Evolutionary conservation across 352 stramenopile species (phyloP), one percentile per base, ranked within the genome.

Genomic region (Thalassiosira exigua): DNA sequence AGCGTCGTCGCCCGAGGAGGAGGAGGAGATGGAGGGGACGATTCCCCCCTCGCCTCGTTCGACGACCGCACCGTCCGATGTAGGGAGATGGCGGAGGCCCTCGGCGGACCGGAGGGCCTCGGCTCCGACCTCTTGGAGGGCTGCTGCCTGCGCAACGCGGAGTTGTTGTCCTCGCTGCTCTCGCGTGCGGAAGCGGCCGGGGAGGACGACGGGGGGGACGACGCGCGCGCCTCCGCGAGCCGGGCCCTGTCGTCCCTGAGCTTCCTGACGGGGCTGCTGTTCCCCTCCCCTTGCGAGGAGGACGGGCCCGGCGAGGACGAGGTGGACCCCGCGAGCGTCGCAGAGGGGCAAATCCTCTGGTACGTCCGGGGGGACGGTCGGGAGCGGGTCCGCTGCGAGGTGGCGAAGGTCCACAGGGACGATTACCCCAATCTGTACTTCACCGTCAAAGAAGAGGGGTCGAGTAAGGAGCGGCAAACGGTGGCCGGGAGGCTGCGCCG

Each of bases 341-440:
- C 72, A 52, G 75, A 87, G 70, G 83, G 83, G 19, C 73, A 91
- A 41, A 64, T 61, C 29, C 9, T 90, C 11, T 91, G 77, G 76
- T 91, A 93, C 64, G 42, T 73, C 51, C 53, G 83, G 54, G 59
- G 76, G 69, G 70, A 80, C 42, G 64, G 57, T 11, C 19, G 41
- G 5, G 39, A 54, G 29, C 30, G 72, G 61, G 53, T 84, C 22
- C 65, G 57, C 64, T 70, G 58, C 27, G 78, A 33, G 36, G 70
- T 91, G 30, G 33, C 86, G 0, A 91, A 91, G 74, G 69, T 90
- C 42, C 87, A 92, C 56, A 82, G 57, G 4, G 87, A 92, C 68
- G 59, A 86, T 48, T 82, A 83, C 41, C 64, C 75, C 21, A 75
- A 87, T 41, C 48, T 89, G 21, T 92, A 90, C 44, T 92, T 88